Conservation (phyloP, 768 basidiomycete genomes). For the Tylopilus plumbeoviolaceoides region DNA sequence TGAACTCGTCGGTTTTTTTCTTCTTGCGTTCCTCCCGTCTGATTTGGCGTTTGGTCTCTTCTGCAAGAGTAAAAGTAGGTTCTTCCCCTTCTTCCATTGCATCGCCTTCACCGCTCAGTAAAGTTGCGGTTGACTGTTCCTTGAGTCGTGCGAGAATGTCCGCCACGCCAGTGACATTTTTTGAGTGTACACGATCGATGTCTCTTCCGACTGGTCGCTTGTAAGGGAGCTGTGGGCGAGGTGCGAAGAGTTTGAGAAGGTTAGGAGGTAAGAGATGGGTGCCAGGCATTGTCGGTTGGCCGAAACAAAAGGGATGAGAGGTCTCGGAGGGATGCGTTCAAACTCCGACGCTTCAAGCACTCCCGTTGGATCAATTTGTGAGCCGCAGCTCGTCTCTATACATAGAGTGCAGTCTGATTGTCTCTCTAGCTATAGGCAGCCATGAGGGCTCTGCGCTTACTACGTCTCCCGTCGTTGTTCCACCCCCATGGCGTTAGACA, state of each 20-base stretch:
- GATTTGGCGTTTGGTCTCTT: slow-evolving; percentile 78
- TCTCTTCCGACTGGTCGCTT: slow-evolving; percentile 81
- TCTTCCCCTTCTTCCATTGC: slow-evolving; percentile 85
- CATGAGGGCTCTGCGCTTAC: slow-evolving; percentile 19
- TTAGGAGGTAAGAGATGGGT: slow-evolving; percentile 93
- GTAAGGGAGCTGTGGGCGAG: slow-evolving; percentile 87
- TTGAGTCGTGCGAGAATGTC: slow-evolving; percentile 65
- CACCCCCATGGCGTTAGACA: neutral
- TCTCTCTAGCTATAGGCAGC: slow-evolving; percentile 6
- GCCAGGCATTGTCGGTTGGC: slow-evolving; percentile 42
- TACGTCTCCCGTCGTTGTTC: slow-evolving; percentile 11
- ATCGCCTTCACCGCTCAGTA: slow-evolving; percentile 58
- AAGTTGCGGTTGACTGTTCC: slow-evolving; percentile 70
- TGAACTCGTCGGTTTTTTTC: slow-evolving; percentile 70
- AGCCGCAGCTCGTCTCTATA: no score
- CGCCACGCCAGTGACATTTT: slow-evolving; percentile 76
- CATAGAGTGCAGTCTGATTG: neutral
- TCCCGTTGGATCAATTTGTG: neutral
- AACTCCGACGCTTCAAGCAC: slow-evolving; percentile 25
- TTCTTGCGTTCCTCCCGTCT: slow-evolving; percentile 76
- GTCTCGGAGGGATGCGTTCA: slow-evolving; percentile 19
- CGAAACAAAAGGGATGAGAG: slow-evolving; percentile 6
- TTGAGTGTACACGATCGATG: slow-evolving; percentile 64
- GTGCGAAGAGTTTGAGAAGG: slow-evolving; percentile 93
- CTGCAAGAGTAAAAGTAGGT: slow-evolving; percentile 73